Base-by-base conservation (phyloP, 2,329 filamentous ascomycete species). In the Cytospora piceae region DNA sequence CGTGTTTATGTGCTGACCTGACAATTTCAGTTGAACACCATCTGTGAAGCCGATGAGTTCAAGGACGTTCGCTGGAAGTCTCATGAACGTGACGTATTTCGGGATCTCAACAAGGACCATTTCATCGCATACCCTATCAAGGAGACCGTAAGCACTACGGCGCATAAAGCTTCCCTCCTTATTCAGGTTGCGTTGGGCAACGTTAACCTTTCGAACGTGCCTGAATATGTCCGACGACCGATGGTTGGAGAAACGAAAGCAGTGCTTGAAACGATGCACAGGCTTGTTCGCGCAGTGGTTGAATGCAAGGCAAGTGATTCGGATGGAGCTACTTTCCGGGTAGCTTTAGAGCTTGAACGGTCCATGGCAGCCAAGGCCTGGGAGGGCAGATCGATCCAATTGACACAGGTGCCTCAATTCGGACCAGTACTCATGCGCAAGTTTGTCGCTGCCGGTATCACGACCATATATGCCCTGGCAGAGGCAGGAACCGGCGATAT, bases 331-430 rank as follows among this genome's bases (percentile, higher is more conserved):
- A 85, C 90, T 2, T 83, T 87, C 1, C 85, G 85, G 32, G 87
- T 88, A 67, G 90, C 90, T 7, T 82, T 98, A 1, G 90, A 94
- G 72, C 83, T 98, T 7, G 85, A 90, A 57, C 85, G 94, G 64
- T 93, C 92, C 69, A 79, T 98, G 60, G 85, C 87, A 27, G 91
- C 93, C 2, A 86, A 85, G 1, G 81, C 83, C 0, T 97, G 94
- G 95, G 95, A 99, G 72, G 88, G 90, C 39, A 91, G 88, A 2
- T 86, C 91, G 0, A 82, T 90, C 27, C 91, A 97, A 70, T 84
- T 99, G 72, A 90, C 90, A 67, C 94, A 98, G 74, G 83, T 99
- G 1, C 87, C 91, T 0, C 85, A 88, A 3, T 85, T 98, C 67
- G 95, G 95, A 0, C 81, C 87, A 5, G 91, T 89, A 1, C 85